Evolutionary conservation across 1,284 basidiomycete species (phyloP).

Genomic region (Marasmius fiardii): DNA sequence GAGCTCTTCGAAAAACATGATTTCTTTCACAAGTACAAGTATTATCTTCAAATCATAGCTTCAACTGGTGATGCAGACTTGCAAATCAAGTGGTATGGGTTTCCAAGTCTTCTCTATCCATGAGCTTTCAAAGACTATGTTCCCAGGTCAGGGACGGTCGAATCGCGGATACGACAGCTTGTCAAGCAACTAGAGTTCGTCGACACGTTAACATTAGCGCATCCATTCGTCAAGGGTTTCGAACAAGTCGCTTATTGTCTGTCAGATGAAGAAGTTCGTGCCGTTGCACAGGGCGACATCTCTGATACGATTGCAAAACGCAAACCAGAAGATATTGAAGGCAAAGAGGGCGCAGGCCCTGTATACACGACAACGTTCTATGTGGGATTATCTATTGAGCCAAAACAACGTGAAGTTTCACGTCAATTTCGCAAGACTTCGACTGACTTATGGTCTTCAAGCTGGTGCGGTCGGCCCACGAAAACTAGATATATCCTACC

Average conservation of each 20-base stretch:
- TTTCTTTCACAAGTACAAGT: slow-evolving; percentile 96
- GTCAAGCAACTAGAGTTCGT: slow-evolving; percentile 98
- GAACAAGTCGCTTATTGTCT: slow-evolving; percentile 85
- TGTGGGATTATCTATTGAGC: slow-evolving; percentile 92
- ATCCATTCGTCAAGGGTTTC: slow-evolving; percentile 95
- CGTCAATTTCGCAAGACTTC: slow-evolving; percentile 8
- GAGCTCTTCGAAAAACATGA: slow-evolving; percentile 93
- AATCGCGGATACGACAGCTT: slow-evolving; percentile 92
- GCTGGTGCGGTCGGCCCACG: slow-evolving; percentile 70
- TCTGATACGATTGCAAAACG: slow-evolving; percentile 70
- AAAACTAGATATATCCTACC: slow-evolving; percentile 94
- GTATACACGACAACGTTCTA: slow-evolving; percentile 96
- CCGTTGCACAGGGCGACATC: slow-evolving; percentile 88
- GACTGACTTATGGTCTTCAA: slow-evolving; percentile 28
- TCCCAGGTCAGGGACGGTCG: slow-evolving; percentile 89
- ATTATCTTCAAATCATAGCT: slow-evolving; percentile 98
- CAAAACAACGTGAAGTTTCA: slow-evolving; percentile 73
- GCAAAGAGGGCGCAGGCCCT: slow-evolving; percentile 70
- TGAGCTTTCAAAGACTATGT: slow-evolving; percentile 13
- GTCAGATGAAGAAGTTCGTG: slow-evolving; percentile 82
- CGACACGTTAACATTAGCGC: slow-evolving; percentile 87
- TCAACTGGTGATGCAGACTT: slow-evolving; percentile 81
- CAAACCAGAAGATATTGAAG: slow-evolving; percentile 79
- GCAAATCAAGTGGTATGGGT: slow-evolving; percentile 89
- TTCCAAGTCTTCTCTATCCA: background rate